These are phyloP conservation scores for Mycena albidolilacea DNA, from an alignment of 768 basidiomycete species.

Conservation along the genomic window DNA sequence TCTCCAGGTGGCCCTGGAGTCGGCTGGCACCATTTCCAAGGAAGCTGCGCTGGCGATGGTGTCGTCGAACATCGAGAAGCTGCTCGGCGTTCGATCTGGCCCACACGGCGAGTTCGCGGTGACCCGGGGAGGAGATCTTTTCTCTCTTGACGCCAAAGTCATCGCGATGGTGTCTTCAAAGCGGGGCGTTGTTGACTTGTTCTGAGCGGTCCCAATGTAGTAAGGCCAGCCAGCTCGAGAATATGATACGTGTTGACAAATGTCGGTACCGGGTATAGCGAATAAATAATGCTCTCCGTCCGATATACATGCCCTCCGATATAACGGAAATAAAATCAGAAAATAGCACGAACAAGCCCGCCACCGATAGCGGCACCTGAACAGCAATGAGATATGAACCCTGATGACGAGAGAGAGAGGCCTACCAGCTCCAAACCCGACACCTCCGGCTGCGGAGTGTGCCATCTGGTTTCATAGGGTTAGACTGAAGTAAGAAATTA, in stretches of 20 bases:
- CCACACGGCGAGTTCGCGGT: constrained; percentile 57
- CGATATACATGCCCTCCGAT: neutral
- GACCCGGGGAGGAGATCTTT: constrained; percentile 52
- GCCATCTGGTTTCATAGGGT: constrained; percentile 59
- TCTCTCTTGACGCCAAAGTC: constrained; percentile 59
- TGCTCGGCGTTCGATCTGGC: constrained; percentile 52
- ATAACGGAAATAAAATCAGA: constrained; percentile 22
- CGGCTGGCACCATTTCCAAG: constrained; percentile 48
- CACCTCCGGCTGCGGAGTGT: constrained; percentile 76
- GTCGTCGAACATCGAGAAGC: constrained; percentile 59
- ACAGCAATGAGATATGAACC: neutral
- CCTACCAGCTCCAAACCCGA: constrained; percentile 49
- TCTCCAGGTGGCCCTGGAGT: constrained; percentile 50
- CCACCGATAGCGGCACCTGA: constrained; percentile 65
- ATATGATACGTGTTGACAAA: constrained; percentile 28
- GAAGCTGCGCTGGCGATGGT: constrained; percentile 55
- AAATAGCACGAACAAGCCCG: constrained; percentile 65
- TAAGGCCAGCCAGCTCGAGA: constrained; percentile 46
- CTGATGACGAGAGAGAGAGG: neutral
- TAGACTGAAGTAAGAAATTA: neutral
- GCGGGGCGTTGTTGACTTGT: constrained; percentile 43
- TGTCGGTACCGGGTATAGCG: constrained; percentile 12
- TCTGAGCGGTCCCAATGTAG: constrained; percentile 19
- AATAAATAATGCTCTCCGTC: constrained; percentile 30
- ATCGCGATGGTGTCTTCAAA: constrained; percentile 54